Evolutionary conservation across 352 stramenopile genomes (phyloP).

Genomic region (Lagenidium giganteum): DNA sequence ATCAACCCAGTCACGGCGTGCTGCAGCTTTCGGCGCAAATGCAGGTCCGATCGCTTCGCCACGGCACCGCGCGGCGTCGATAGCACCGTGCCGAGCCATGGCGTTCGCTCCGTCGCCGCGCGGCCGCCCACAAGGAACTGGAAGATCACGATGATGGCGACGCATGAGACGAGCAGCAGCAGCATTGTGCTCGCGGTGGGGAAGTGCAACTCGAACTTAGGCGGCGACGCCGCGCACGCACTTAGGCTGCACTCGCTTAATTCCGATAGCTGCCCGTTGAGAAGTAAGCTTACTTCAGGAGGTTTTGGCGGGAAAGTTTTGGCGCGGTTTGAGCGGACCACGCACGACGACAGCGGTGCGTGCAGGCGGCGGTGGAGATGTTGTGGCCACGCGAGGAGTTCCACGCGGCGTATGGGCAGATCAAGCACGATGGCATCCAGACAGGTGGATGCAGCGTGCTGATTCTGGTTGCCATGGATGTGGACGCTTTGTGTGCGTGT

Average conservation of each 20-base stretch:
- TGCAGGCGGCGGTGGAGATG: slow-evolving; percentile 22
- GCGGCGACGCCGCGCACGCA: no score
- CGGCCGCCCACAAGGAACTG: slow-evolving; percentile 15
- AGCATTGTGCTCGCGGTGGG: no score
- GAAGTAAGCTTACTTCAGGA: no score
- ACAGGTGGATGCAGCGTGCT: slow-evolving; percentile 80
- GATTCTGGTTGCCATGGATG: slow-evolving; percentile 91
- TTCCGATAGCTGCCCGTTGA: no score
- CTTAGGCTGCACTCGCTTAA: no score
- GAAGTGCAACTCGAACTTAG: no score
- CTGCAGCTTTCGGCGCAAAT: slow-evolving; percentile 46
- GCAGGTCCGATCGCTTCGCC: slow-evolving; percentile 27
- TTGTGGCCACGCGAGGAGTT: slow-evolving; percentile 86
- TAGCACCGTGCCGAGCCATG: no score
- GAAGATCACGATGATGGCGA: slow-evolving; percentile 14
- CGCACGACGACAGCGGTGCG: neutral
- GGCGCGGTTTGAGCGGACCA: no score
- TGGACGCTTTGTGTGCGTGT: slow-evolving; percentile 92
- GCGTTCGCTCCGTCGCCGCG: neutral
- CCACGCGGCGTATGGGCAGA: slow-evolving; percentile 76
- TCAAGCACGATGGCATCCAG: slow-evolving; percentile 74
- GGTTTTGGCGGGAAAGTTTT: no score
- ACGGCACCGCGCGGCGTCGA: no score
- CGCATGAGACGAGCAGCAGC: no score
- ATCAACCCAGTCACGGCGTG: slow-evolving; percentile 38